Evolutionary conservation across 2,329 filamentous ascomycete species (phyloP).

Genomic region (Claviceps spartinae): DNA sequence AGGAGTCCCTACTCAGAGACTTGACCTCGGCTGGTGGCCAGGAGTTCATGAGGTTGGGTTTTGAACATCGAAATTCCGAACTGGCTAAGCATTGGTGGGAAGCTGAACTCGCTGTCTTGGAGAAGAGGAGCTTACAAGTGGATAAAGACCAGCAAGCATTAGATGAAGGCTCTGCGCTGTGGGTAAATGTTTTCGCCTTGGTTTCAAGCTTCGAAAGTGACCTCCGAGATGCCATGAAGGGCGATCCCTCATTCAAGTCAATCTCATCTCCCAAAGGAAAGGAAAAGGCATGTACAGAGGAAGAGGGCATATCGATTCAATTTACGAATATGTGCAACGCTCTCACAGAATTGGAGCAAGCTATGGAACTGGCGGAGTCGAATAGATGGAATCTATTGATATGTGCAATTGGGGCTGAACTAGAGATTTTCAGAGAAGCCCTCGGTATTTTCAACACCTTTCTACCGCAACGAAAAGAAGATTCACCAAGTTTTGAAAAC

Average conservation of each 20-base stretch:
- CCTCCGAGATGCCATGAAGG: constrained; percentile 42
- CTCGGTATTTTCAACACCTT: constrained; percentile 34
- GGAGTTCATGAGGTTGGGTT: constrained; percentile 47
- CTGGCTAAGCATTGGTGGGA: constrained; percentile 63
- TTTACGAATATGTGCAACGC: constrained; percentile 43
- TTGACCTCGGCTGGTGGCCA: constrained; percentile 23
- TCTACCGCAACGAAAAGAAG: not conserved
- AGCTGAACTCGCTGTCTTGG: constrained; percentile 43
- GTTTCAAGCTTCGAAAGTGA: constrained; percentile 52
- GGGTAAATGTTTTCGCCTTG: constrained; percentile 46
- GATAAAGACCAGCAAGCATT: constrained; percentile 51
- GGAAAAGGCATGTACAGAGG: constrained; percentile 17
- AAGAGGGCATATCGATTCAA: constrained; percentile 30
- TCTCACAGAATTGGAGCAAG: constrained; percentile 39
- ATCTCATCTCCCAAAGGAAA: constrained; percentile 15
- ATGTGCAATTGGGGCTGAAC: constrained; percentile 60
- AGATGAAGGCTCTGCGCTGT: constrained; percentile 52
- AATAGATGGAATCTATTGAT: constrained; percentile 63
- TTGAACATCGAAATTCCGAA: constrained; percentile 51
- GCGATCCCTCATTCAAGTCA: constrained; percentile 8
- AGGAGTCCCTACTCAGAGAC: constrained; percentile 7
- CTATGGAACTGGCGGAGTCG: constrained; percentile 40
- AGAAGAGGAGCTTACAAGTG: constrained; percentile 40
- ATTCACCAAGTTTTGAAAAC: not conserved
- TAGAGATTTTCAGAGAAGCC: constrained; percentile 52